Base-by-base conservation (phyloP, 179 eudicot genomes). In the Drosera spatulata region DNA sequence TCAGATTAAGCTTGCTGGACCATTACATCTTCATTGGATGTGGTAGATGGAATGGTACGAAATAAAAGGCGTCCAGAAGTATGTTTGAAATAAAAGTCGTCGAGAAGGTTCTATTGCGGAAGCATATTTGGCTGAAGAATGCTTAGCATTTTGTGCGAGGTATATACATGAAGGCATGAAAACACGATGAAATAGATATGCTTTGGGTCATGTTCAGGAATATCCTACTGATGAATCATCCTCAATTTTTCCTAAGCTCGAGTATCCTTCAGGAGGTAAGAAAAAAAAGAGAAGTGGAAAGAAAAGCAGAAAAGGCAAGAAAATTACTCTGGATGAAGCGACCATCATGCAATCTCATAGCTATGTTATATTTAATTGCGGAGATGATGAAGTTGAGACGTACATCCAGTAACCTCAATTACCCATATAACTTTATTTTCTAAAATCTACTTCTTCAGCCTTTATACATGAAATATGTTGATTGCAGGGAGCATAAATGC, bases 21-120 rank as follows among this genome's bases (percentile, higher is more conserved):
- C 59, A 5, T 44, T 69, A 2, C 39, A 38, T 5, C 6, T 7
- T 12, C 22, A 40, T 3, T 62, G 49, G 55, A 64, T 64, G 61
- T 64, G 47, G 11, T 4, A 56, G 0, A 10, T 41, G 12, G 65
- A 70, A 50, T 48, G 61, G 15, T 52, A 52, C 11, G 14, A 45
- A 10, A 9, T 6, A 63, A 7, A 65, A 65, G 43, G n/a, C 58
- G n/a, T n/a, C n/a, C n/a, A n/a, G n/a, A n/a, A n/a, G 0, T 55
- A 55, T 56, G 74, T 71, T 7, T 45, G 41, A 8, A 71, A 71
- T 11, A 43, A n/a, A 6, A 41, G 46, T 41, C 59, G 4, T 1
- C 66, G 50, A 2, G 50, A 65, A n/a, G 70, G 62, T 2, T 70
- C 58, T 7, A 65, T 64, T 4, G 74, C 49, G 7, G 58, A 60